Conservation (phyloP, 768 basidiomycete genomes). For the Trametes gibbosa region DNA sequence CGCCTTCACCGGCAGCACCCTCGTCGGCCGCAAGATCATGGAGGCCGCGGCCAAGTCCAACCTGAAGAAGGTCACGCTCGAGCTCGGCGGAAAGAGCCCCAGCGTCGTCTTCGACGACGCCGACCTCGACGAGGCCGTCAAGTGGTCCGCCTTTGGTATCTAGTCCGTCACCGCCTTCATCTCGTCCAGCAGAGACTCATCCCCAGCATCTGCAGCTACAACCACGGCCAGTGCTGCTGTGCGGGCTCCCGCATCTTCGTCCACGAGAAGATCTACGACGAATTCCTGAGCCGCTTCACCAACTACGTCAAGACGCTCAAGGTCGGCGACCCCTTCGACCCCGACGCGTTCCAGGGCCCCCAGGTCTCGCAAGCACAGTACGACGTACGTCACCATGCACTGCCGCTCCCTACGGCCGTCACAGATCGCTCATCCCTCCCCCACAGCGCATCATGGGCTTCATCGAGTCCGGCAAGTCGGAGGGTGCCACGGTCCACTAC, state of each 20-base stretch:
- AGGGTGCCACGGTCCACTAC: slow-evolving; percentile 56
- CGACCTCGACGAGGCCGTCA: slow-evolving; percentile 54
- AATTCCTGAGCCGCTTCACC: slow-evolving; percentile 62
- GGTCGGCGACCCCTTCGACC: slow-evolving; percentile 69
- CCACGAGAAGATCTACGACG: slow-evolving; percentile 75
- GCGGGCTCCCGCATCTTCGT: slow-evolving; percentile 84
- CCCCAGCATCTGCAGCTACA: slow-evolving; percentile 43
- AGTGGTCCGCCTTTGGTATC: slow-evolving; percentile 58
- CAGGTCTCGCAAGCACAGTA: slow-evolving; percentile 75
- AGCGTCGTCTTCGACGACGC: slow-evolving; percentile 62
- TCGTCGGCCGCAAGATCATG: slow-evolving; percentile 62
- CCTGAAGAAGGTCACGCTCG: slow-evolving; percentile 67
- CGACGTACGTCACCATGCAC: slow-evolving; percentile 43
- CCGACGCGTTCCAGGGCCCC: slow-evolving; percentile 67
- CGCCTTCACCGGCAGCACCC: slow-evolving; percentile 71
- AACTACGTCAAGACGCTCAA: slow-evolving; percentile 51
- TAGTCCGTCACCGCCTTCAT: slow-evolving; percentile 51
- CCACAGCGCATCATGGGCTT: slow-evolving; percentile 56
- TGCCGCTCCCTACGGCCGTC: not conserved
- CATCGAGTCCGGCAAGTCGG: slow-evolving; percentile 56
- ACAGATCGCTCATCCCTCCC: not conserved
- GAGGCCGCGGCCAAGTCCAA: slow-evolving; percentile 59
- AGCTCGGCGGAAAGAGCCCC: slow-evolving; percentile 72
- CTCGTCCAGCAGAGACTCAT: not conserved
- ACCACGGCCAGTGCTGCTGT: slow-evolving; percentile 76